Base-by-base conservation (phyloP, 768 basidiomycete genomes). In the Kwoniella mangroviensis region DNA sequence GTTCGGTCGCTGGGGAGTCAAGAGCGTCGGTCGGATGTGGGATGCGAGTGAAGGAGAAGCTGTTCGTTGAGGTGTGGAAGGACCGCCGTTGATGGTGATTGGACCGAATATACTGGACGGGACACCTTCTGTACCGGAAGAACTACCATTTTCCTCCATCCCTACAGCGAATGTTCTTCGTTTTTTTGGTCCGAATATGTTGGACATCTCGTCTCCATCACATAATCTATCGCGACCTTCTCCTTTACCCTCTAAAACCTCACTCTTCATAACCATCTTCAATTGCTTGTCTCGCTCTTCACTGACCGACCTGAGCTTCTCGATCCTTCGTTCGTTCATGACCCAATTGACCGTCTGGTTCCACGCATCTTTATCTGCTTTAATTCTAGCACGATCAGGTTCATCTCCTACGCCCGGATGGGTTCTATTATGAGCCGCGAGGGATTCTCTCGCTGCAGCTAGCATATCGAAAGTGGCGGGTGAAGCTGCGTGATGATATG, bases 321-420 rank as follows among this genome's bases (percentile, higher is more conserved):
- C 79, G 6, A 70, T 55, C 9, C 79, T 60, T 45, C 79, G 51
- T 54, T 80, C 79, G 66, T 76, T 75, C 79, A 80, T 77, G 9
- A 80, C 75, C 79, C 79, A 80, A 58, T 78, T 80, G 66, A 80
- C 77, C 24, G 68, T 56, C 60, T 69, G 68, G 57, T 80, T 80
- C 79, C 79, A 80, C 19, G 55, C 67, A 41, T 76, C 75, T 69
- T 78, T 80, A 41, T 78, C 79, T 12, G 52, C 61, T 55, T 78
- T 78, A 43, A 73, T 43, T n/a, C 59, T 53, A 15, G 55, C 55
- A 22, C 69, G 51, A 42, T 72, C 74, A 22, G 49, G 21, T 24
- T 75, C 75, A 12, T 67, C 72, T 10, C 73, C 69, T 17, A 76
- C 75, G 15, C 76, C 79, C 12, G 79, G 76, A 70, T 78, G 79